phyloP scores from a whole-genome alignment of 148 eudicot genomes.

The Rhododendron mucronatum region DNA sequence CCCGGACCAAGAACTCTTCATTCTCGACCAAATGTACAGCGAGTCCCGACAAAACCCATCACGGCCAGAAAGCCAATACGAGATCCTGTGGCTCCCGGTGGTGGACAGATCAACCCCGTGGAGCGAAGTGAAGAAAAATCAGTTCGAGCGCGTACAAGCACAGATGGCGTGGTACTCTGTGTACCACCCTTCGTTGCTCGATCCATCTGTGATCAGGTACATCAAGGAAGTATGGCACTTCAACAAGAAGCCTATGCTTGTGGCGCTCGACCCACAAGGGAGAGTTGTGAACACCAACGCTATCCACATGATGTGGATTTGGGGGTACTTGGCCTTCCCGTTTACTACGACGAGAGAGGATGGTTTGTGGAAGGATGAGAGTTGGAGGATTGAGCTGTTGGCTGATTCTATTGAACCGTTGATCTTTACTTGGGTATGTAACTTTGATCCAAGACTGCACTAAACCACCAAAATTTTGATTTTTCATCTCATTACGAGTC shows the following conservation, averaged over 20 bases:
- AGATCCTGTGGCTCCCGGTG: constrained; percentile 84
- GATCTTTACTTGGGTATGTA: constrained; percentile 50
- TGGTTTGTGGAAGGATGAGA: constrained; percentile 62
- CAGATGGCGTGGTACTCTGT: constrained; percentile 80
- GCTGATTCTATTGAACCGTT: constrained; percentile 53
- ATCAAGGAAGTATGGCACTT: constrained; percentile 78
- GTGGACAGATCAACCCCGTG: constrained; percentile 44
- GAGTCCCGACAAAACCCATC: constrained; percentile 29
- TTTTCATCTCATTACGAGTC: neutral
- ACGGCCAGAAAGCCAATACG: constrained; percentile 46
- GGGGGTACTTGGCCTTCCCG: constrained; percentile 78
- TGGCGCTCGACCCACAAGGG: constrained; percentile 74
- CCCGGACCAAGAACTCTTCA: constrained; percentile 20
- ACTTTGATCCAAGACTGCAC: neutral
- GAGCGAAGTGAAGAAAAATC: constrained; percentile 45
- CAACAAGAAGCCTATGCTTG: constrained; percentile 55
- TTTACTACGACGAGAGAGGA: constrained; percentile 60
- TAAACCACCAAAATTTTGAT: too few species aligned
- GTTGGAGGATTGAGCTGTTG: constrained; percentile 74
- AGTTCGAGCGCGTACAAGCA: constrained; percentile 43
- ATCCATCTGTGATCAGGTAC: constrained; percentile 63
- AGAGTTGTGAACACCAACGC: constrained; percentile 65
- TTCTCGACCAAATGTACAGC: constrained; percentile 42
- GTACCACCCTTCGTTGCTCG: constrained; percentile 62
- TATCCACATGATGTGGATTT: constrained; percentile 77